phyloP scores from a whole-genome alignment of 1,284 basidiomycete species.

The Heterobasidion occidentale region DNA sequence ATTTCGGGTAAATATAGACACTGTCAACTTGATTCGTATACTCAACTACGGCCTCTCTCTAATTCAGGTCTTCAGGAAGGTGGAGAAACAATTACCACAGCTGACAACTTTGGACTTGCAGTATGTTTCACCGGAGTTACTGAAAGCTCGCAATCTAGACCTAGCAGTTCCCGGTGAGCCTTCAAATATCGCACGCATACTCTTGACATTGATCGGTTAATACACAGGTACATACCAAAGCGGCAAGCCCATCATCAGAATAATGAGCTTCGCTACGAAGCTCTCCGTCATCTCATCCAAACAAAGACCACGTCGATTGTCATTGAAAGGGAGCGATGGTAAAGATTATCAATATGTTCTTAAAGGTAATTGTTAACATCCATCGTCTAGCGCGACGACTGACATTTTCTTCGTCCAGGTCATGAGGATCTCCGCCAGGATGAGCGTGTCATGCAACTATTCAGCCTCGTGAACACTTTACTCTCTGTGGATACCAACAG shows the following conservation, averaged over 20 bases:
- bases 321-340: constrained; percentile 88
- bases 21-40: neutral
- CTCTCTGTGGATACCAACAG: constrained; percentile 90
- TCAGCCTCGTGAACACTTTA: constrained; percentile 94
- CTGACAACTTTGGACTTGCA: constrained; percentile 92
- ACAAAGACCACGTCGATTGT: constrained; percentile 89
- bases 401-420: constrained; percentile 36
- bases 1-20: constrained; percentile 61
- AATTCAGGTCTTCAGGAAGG: constrained; percentile 86
- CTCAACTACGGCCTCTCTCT: neutral
- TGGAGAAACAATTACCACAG: constrained; percentile 90
- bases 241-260: constrained; percentile 81
- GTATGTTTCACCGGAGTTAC: constrained; percentile 92
- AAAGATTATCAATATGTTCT: constrained; percentile 90
- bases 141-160: constrained; percentile 87
- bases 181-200: neutral
- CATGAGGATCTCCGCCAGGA: constrained; percentile 99
- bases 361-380: constrained; percentile 56
- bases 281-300: constrained; percentile 96
- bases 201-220: neutral
- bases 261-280: constrained; percentile 80
- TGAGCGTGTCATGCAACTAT: constrained; percentile 98
- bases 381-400: neutral
- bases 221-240: constrained; percentile 84
- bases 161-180: constrained; percentile 85